Conservation (phyloP, 129 eudicot species). For the Dittrichia graveolens region DNA sequence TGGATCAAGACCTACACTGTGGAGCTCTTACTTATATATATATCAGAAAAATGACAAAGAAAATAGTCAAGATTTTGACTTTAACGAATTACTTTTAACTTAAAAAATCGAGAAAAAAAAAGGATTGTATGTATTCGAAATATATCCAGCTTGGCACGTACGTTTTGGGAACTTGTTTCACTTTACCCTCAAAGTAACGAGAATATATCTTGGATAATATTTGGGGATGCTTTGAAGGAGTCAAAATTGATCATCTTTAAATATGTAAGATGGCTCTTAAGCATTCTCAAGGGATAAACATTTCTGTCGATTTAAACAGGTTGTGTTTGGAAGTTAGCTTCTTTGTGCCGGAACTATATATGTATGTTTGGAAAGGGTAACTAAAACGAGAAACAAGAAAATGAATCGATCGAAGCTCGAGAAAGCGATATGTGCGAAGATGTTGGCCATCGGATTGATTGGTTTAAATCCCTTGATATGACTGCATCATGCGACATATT, state of each 20-base stretch:
- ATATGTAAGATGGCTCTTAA: constrained; percentile 40
- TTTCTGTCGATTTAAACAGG: constrained; percentile 8
- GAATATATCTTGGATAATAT: background rate
- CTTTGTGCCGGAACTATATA: constrained; percentile 2
- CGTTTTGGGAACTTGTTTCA: background rate
- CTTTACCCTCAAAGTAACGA: background rate
- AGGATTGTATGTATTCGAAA: background rate
- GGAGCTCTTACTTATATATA: background rate
- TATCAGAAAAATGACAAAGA: constrained; percentile 30
- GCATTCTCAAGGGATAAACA: constrained; percentile 40
- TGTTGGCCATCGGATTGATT: background rate
- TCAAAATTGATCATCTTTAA: constrained; percentile 17
- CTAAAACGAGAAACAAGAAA: constrained; percentile 19
- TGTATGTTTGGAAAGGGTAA: constrained; percentile 17
- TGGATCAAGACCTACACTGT: constrained; percentile 12
- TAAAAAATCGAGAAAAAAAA: background rate
- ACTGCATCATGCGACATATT: too few relatives aligned
- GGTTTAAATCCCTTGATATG: constrained; percentile 5
- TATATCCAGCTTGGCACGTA: background rate
- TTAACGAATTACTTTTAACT: background rate
- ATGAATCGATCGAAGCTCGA: background rate
- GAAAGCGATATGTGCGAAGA: background rate
- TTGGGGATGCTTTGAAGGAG: constrained; percentile 27
- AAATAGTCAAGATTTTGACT: constrained; percentile 1
- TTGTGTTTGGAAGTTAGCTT: constrained; percentile 38